Evolutionary conservation across 1,139 yeast genomes (phyloP).

Genomic region (Blastobotrys illinoisensis): DNA sequence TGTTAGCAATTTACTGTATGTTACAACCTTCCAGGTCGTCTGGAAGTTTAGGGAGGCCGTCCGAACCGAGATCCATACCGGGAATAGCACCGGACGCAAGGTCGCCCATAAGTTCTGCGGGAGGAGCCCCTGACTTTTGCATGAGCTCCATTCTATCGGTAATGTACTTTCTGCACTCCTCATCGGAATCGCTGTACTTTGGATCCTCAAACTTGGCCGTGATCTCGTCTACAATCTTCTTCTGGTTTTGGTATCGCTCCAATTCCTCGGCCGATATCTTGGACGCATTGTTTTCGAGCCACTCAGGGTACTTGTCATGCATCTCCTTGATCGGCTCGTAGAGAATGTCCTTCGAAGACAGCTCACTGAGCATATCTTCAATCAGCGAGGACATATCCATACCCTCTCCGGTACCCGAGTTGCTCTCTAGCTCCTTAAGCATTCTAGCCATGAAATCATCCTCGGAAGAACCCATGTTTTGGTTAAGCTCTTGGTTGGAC

Average conservation of each 20-base stretch:
- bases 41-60: slow-evolving; percentile 13
- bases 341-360: slow-evolving; percentile 79
- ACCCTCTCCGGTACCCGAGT: slow-evolving; percentile 47
- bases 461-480: slow-evolving; percentile 47
- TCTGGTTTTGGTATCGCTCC: slow-evolving; percentile 33
- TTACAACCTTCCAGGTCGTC: slow-evolving; percentile 14
- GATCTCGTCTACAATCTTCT: slow-evolving; percentile 40
- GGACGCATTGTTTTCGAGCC: slow-evolving; percentile 47
- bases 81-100: slow-evolving; percentile 50
- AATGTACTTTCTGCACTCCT: slow-evolving; percentile 47
- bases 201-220: slow-evolving; percentile 54
- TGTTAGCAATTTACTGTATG: slow-evolving; percentile 8
- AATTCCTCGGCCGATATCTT: slow-evolving; percentile 29
- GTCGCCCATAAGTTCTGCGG: slow-evolving; percentile 70
- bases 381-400: slow-evolving; percentile 59
- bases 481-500: slow-evolving; percentile 43
- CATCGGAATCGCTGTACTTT: slow-evolving; percentile 49
- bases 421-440: slow-evolving; percentile 57
- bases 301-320: slow-evolving; percentile 56
- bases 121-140: slow-evolving; percentile 75
- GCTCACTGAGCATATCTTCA: slow-evolving; percentile 73
- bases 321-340: slow-evolving; percentile 87
- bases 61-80: slow-evolving; percentile 39
- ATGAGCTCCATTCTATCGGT: slow-evolving; percentile 51
- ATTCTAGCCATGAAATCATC: slow-evolving; percentile 37